These are phyloP conservation scores for Lepidopterella palustris DNA, from an alignment of 495 filamentous ascomycete genomes.

Conservation along the genomic window DNA sequence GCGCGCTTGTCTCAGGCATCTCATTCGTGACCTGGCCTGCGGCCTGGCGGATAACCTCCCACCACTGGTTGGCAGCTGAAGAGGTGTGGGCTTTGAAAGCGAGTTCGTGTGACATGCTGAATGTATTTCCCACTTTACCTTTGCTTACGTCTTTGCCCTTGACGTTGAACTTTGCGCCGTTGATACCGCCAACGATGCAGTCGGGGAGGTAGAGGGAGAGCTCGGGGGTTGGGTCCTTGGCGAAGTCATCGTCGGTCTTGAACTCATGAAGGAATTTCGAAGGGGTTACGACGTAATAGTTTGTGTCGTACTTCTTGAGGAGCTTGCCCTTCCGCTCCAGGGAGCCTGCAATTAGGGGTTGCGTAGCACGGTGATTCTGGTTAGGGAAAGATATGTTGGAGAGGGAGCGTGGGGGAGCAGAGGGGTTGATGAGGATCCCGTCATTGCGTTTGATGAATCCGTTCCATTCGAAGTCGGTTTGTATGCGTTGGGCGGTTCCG, in stretches of 20 bases:
- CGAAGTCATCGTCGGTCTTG: constrained; percentile 82
- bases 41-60: constrained; percentile 51
- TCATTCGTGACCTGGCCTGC: constrained; percentile 33
- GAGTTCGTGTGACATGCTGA: constrained; percentile 58
- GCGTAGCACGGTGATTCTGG: constrained; percentile 71
- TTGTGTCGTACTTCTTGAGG: constrained; percentile 67
- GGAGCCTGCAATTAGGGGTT: constrained; percentile 75
- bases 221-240: constrained; percentile 75
- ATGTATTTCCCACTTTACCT: constrained; percentile 52
- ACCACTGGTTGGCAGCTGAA: constrained; percentile 75
- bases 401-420: constrained; percentile 61
- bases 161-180: constrained; percentile 79
- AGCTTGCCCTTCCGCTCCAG: constrained; percentile 69
- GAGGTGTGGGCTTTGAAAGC: constrained; percentile 68
- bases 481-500: constrained; percentile 60
- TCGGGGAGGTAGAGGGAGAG: constrained; percentile 89
- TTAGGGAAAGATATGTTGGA: constrained; percentile 76
- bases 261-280: constrained; percentile 89
- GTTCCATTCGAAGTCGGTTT: constrained; percentile 82
- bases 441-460: constrained; percentile 66
- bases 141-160: constrained; percentile 83
- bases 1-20: constrained; percentile 26
- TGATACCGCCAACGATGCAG: constrained; percentile 67
- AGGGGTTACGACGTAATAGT: constrained; percentile 85
- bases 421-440: constrained; percentile 71